Evolutionary conservation across 805 yeast species (phyloP).

Genomic region (Candida rishiriensis): DNA sequence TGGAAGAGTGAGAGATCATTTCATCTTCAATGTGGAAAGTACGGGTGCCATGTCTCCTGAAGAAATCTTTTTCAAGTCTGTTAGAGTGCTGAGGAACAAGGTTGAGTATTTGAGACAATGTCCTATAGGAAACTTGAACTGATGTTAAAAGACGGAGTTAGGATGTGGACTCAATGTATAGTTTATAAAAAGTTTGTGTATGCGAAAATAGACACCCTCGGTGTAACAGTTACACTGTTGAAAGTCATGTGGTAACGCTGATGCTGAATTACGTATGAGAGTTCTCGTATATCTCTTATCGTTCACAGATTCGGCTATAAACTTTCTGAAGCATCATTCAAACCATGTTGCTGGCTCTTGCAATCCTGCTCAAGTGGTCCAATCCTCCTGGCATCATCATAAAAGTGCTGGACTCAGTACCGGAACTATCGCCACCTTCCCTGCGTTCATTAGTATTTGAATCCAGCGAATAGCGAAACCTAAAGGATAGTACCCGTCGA

Average conservation of each 20-base stretch:
- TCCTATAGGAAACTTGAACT: constrained; percentile 50
- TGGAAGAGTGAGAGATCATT: constrained; percentile 89
- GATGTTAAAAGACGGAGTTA: too few species aligned
- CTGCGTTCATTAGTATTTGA: neutral
- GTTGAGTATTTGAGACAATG: constrained; percentile 75
- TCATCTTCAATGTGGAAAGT: constrained; percentile 90
- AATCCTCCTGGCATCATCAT: constrained; percentile 9
- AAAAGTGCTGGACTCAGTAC: neutral
- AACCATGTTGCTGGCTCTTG: constrained; percentile 8
- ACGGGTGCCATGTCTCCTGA: constrained; percentile 97
- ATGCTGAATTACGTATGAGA: too few species aligned
- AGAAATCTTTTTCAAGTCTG: constrained; percentile 89
- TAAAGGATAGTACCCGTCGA: constrained; percentile 9
- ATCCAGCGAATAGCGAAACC: neutral
- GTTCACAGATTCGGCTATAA: too few species aligned
- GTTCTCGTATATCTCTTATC: too few species aligned
- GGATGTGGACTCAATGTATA: too few species aligned
- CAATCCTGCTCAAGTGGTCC: constrained; percentile 10
- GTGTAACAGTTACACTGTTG: too few species aligned
- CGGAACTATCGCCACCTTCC: neutral
- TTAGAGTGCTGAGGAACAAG: constrained; percentile 80
- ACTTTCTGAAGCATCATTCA: neutral
- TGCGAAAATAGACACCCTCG: too few species aligned
- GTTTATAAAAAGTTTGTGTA: too few species aligned
- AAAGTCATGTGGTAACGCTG: too few species aligned